Base-by-base conservation (phyloP, 257 asterid genomes). In the Jacaranda mimosifolia region DNA sequence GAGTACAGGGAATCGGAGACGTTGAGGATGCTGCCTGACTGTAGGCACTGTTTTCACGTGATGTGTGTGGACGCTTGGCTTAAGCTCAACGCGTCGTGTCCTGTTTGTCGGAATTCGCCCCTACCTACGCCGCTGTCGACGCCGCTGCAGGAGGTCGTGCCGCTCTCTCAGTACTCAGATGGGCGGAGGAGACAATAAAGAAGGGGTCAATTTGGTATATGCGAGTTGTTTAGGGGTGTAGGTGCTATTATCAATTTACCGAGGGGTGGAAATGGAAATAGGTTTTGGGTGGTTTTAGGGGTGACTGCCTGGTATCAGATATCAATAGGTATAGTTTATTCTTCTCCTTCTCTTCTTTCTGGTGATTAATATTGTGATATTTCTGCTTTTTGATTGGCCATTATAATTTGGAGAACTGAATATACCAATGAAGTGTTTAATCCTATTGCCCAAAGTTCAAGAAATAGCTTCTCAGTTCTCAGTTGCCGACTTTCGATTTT, bases 71-170 rank as follows among this genome's bases (percentile, higher is more conserved):
- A 96, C 63, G 96, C 96, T 38, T 96, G 99, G 99, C 85, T 96
- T 65, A 93, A 93, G 90, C 85, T 93, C 70, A 93, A 93, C 83
- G 90, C 98, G 0, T 91, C 98, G 5, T 96, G 98, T 60, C 98
- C 98, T 0, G 96, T 93, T 3, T 96, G 99, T 74, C 93, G 99
- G 80, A 96, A 74, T 74, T 96, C 99, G 15, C 99, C 98, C 72
- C 84, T 96, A 57, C 98, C 97, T 17, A 95, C 99, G 53, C 99
- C 99, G 75, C 81, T 93, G n/a, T 89, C 98, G 13, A 95, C 99
- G 77, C 98, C 98, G 85, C 43, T 96, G 85, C 93, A 93, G 81
- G 99, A 96, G 83, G 99, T 91, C 74, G 98, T 96, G 83, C 98
- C 99, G 78, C 97, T 96, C 10, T 93, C 99, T 17, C 99, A 88